These are phyloP conservation scores for Cadophora gregata DNA, from an alignment of 2,329 filamentous ascomycete genomes.

Conservation along the genomic window DNA sequence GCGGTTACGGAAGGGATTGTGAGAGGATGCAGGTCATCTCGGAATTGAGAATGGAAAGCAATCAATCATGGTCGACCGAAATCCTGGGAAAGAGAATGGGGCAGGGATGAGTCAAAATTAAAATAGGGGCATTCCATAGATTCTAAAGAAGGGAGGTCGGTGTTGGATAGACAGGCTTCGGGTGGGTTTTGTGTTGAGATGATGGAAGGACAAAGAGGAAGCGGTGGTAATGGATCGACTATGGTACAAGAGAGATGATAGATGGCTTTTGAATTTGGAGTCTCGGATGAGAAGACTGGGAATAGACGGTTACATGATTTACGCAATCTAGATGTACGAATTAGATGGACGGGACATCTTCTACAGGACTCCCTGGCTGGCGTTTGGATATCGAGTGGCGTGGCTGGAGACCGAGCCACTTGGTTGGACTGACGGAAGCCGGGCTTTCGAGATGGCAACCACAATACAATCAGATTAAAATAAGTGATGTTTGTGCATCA, in stretches of 20 bases:
- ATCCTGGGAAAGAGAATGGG: too few species aligned
- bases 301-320: not conserved
- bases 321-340: not conserved
- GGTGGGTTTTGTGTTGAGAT: not conserved
- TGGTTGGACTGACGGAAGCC: not conserved
- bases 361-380: not conserved
- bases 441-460: not conserved
- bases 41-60: too few species aligned
- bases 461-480: too few species aligned
- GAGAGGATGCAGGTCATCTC: too few species aligned
- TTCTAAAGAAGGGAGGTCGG: too few species aligned
- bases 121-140: too few species aligned
- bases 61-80: too few species aligned
- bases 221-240: not conserved
- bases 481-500: too few species aligned
- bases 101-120: too few species aligned
- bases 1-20: not conserved
- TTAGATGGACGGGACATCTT: slow-evolving; percentile 1
- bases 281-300: not conserved
- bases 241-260: not conserved
- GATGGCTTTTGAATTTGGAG: not conserved
- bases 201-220: too few species aligned
- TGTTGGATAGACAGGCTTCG: not conserved
- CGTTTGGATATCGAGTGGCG: not conserved
- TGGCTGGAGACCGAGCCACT: too few species aligned